A percentile compares a stretch with the other conserved stretches of the same genome.
These are phyloP conservation scores for Candida argentea DNA, from an alignment of 805 yeast genomes.

Conservation along the genomic window DNA sequence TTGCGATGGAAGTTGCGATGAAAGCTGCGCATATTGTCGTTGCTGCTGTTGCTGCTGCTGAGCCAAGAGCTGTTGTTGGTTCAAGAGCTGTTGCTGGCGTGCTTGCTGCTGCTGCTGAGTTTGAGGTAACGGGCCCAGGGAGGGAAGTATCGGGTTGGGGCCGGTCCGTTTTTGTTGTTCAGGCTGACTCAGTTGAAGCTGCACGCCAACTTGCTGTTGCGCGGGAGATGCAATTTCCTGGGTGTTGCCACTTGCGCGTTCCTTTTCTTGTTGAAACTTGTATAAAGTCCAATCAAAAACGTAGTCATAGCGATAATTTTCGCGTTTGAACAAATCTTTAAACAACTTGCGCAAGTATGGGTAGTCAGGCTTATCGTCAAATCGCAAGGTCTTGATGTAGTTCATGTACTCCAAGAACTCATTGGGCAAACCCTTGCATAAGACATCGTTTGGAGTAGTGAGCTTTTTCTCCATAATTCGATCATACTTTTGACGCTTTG, in stretches of 20 bases:
- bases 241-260: constrained; percentile 31
- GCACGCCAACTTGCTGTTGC: constrained; percentile 6
- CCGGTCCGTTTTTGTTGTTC: constrained; percentile 9
- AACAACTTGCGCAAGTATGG: constrained; percentile 77
- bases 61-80: constrained; percentile 3
- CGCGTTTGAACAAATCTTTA: constrained; percentile 80
- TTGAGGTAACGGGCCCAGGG: not conserved
- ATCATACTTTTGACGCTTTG: constrained; percentile 94
- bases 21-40: no score
- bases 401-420: constrained; percentile 84
- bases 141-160: constrained; percentile 1
- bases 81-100: constrained; percentile 11
- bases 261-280: constrained; percentile 57
- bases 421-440: constrained; percentile 85
- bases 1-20: no score
- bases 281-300: constrained; percentile 95
- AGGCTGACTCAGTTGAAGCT: constrained; percentile 2
- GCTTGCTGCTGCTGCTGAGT: constrained; percentile 4
- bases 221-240: constrained; percentile 9
- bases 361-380: constrained; percentile 96
- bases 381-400: constrained; percentile 82
- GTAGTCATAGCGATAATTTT: constrained; percentile 86
- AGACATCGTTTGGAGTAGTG: constrained; percentile 75
- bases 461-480: constrained; percentile 91
- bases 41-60: constrained; percentile 1